phyloP scores from a whole-genome alignment of 164 flowering plant species.

The Tinospora cordifolia region DNA sequence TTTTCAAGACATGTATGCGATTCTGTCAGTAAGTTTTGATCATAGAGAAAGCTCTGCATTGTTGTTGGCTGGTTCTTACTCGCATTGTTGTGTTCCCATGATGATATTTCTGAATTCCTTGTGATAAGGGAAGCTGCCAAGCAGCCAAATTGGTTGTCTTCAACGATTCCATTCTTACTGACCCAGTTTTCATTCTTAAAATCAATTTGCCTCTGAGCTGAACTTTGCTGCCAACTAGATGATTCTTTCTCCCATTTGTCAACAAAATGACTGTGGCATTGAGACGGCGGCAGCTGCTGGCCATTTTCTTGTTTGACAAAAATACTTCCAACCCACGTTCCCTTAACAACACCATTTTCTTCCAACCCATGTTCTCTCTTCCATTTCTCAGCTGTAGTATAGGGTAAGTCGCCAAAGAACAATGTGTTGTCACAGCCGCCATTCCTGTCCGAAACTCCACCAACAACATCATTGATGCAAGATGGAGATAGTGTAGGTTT shows the following conservation, averaged over 20 bases:
- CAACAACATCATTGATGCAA: conserved; percentile 7
- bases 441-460: neutral
- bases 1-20: neutral
- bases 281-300: conserved; percentile 8
- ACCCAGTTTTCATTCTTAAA: conserved; percentile 1
- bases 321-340: neutral
- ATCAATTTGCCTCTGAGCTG: conserved; percentile 5
- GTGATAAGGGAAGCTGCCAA: neutral
- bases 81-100: neutral
- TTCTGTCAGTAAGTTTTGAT: neutral
- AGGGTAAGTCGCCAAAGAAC: conserved; percentile 5
- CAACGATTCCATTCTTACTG: conserved; percentile 3
- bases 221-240: conserved; percentile 10
- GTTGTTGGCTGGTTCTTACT: neutral
- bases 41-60: neutral
- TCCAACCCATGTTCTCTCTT: neutral
- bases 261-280: conserved; percentile 1
- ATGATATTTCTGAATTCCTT: neutral
- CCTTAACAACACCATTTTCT: conserved; percentile 1
- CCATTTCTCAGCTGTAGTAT: neutral
- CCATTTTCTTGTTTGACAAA: neutral
- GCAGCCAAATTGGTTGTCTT: neutral
- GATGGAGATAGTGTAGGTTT: conserved; percentile 8
- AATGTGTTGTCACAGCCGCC: conserved; percentile 3
- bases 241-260: conserved; percentile 18